Evolutionary conservation across 805 yeast genomes (phyloP), one percentile per base, ranked within the genome.

Genomic region (Tetrapisispora namnaoensis): DNA sequence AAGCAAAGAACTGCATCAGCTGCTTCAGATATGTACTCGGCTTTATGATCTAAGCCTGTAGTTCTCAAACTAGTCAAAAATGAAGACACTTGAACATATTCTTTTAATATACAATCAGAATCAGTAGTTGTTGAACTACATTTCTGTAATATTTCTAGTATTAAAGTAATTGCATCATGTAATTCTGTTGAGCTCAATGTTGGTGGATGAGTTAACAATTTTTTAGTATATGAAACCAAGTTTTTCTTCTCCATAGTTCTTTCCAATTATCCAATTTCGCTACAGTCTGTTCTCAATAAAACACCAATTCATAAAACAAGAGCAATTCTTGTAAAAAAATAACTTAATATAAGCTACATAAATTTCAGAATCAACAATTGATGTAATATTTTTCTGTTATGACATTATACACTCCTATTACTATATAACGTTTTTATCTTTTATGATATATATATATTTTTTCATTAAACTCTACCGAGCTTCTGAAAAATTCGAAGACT

Each of bases 1-100:
- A 75, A 82, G 56, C 79, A 78, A 51, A 86, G 69, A 24, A 91
- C 77, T 1, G 93, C 80, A 20, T 71, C 70, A 0, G 88, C 96
- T 0, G 97, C 96, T 9, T 86, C 82, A 4, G 96, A 90, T 38
- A 93, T 85, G 63, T 70, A 86, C 35, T 78, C 86, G 0, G 97
- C 80, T 46, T 83, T 74, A 54, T 85, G 89, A 59, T 93, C 98
- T 8, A 90, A 67, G 1, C 86, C 86, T 30, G 79, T 76, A 40
- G 82, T 65, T 56, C 93, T 76, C 45, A 93, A 69, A 1, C 86
- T 87, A 0, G 95, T 82, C 49, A 93, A 72, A 61, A 93, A 90
- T 10, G 93, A 77, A 0, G 91, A 80, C 13, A 81, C 72, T 60
- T 87, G 95, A 30, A 86, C 72, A 45, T 83, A 51, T 6, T 18